Evolutionary conservation across 257 asterid genomes (phyloP), one percentile per base, ranked within the genome.

Genomic region (Nicotiana attenuata): DNA sequence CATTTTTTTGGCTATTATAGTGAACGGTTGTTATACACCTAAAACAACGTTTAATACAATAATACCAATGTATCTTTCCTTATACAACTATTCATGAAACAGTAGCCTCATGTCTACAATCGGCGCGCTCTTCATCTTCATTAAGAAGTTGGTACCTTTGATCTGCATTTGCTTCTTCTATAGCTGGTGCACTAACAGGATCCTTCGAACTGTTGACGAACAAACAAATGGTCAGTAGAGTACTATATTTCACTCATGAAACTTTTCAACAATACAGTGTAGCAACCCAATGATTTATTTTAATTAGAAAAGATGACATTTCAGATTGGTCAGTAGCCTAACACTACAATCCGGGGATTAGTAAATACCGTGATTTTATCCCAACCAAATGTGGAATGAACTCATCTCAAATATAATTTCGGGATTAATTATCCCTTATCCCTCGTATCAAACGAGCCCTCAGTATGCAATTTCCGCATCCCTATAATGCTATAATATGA

Each of bases 61-160:
- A 31, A 68, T 68, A 41, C 77, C 56, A 41, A 5, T 69, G 77
- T n/a, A 69, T 20, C n/a, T 69, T 69, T 11, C 11, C 20, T 20
- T 41, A 38, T 38, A 5, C 10, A 69, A 11, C 20, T 71, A 28
- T 28, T 28, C 19, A 45, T 45, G 78, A 45, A 71, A 9, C 19
- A 71, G 14, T 22, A 2, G 16, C 26, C 5, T 63, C 71, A 56
- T 82, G 81, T 68, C 69, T 80, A 41, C 63, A 19, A 75, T 73
- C 85, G 5, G 61, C 10, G 31, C 76, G 81, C 83, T 89, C 89
- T 77, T 76, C 94, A 22, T 86, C 92, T 77, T 83, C 93, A 28
- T 85, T 91, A 10, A 91, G 83, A 76, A 88, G 86, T 65, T 35
- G 20, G 33, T 87, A 82, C 5, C 87, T 85, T 22, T 84, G 76